Evolutionary conservation across 2,329 filamentous ascomycete species (phyloP).

Genomic region (Fusarium protoensiforme): DNA sequence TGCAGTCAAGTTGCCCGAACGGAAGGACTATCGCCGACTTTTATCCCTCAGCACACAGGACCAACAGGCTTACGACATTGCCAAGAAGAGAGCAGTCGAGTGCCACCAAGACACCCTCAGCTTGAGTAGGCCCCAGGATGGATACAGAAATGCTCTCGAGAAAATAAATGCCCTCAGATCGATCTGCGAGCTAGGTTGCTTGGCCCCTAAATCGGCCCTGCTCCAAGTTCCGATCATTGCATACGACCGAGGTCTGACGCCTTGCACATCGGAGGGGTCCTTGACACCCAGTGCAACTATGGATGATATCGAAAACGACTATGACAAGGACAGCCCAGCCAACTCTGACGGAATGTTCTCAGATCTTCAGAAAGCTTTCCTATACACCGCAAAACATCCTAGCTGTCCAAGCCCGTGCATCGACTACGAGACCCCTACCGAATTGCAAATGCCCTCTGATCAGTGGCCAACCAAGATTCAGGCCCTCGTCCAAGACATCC

Average conservation of each 20-base stretch:
- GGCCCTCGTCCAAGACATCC: neutral
- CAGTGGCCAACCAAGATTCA: neutral
- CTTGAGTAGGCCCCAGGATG: neutral
- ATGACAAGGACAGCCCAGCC: neutral
- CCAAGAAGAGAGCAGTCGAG: neutral
- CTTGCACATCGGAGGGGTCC: neutral
- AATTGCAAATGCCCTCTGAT: neutral
- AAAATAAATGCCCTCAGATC: neutral
- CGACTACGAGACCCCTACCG: neutral
- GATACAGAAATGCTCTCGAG: neutral
- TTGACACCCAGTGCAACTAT: neutral
- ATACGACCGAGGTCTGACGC: neutral
- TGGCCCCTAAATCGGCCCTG: neutral
- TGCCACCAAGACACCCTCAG: neutral
- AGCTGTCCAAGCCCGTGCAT: no score
- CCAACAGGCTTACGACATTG: slow-evolving; percentile 37
- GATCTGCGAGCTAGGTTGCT: neutral
- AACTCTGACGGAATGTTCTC: neutral
- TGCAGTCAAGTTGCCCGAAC: neutral
- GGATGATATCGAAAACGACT: neutral
- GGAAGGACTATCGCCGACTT: neutral
- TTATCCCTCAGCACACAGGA: slow-evolving; percentile 49
- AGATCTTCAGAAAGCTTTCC: neutral
- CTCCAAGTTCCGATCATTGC: neutral
- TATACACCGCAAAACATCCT: neutral